A percentile compares a stretch with the other conserved stretches of the same genome.
Evolutionary conservation across 768 basidiomycete species (phyloP).

Genomic region (Mycena polygramma): DNA sequence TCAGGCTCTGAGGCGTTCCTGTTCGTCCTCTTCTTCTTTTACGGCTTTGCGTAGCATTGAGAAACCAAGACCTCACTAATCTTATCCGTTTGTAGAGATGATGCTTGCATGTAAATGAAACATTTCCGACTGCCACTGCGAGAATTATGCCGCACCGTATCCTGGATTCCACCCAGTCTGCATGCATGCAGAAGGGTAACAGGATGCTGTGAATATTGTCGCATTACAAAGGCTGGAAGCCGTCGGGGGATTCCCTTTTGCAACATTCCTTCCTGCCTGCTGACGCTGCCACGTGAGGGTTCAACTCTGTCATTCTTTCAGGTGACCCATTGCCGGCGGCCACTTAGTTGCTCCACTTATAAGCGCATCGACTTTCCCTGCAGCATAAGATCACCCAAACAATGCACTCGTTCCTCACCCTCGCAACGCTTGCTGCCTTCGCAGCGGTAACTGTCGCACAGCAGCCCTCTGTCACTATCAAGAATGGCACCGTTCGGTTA

Average conservation of each 20-base stretch:
- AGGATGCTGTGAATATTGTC: constrained; percentile 3
- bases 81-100: no score
- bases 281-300: constrained; percentile 23
- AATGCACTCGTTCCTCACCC: constrained; percentile 13
- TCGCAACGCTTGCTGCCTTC: constrained; percentile 18
- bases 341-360: background rate
- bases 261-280: constrained; percentile 8
- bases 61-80: no score
- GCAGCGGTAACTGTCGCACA: constrained; percentile 12
- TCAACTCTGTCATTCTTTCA: constrained; percentile 4
- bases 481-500: constrained; percentile 33
- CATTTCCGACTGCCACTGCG: no score
- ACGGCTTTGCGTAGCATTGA: no score
- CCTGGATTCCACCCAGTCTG: background rate
- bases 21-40: no score
- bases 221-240: background rate
- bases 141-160: no score
- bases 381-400: background rate
- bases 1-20: no score
- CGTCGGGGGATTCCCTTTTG: background rate
- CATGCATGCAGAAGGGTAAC: background rate
- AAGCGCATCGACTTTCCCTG: background rate
- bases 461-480: constrained; percentile 36
- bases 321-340: constrained; percentile 10
- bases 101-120: no score